These are phyloP conservation scores for Coccomyxa sp. DNA, from an alignment of 139 green algal genomes.

Conservation along the genomic window DNA sequence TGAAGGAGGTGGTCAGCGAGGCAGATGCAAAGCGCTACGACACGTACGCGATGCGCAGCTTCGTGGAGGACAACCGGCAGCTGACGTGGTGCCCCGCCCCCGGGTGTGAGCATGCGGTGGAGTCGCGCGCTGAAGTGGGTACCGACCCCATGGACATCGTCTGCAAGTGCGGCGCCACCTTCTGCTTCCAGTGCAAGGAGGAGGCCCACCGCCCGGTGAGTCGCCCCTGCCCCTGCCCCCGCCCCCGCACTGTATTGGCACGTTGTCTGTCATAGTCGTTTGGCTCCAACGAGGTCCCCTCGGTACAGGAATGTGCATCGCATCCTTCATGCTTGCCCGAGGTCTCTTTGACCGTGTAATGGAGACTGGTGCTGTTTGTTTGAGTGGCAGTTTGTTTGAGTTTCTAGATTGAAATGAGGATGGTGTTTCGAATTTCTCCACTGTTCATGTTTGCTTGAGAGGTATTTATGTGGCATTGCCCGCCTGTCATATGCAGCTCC, in stretches of 20 bases:
- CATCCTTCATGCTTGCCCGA: background rate
- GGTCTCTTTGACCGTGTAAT: no score
- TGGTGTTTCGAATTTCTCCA: no score
- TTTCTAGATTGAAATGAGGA: no score
- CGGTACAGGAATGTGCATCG: background rate
- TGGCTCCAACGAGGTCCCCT: no score
- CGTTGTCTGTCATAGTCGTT: no score
- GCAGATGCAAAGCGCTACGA: slow-evolving; percentile 45
- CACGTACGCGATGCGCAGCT: slow-evolving; percentile 58
- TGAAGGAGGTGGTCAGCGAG: slow-evolving; percentile 24
- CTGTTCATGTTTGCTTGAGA: no score
- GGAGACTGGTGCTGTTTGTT: no score
- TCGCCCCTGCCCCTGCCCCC: background rate
- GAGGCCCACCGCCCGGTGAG: slow-evolving; percentile 74
- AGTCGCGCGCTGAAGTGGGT: slow-evolving; percentile 42
- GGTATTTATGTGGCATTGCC: no score
- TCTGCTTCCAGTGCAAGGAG: slow-evolving; percentile 76
- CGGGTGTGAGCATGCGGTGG: slow-evolving; percentile 65
- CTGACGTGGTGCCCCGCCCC: slow-evolving; percentile 79
- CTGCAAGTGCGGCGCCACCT: slow-evolving; percentile 63
- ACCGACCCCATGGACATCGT: slow-evolving; percentile 49
- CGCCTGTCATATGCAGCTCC: no score
- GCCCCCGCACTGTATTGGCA: background rate
- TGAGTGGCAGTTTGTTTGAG: no score
- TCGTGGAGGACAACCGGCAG: slow-evolving; percentile 82